These are phyloP conservation scores for Populus trichocarpa DNA, from an alignment of 441 rosid genomes.

Conservation along the genomic window DNA sequence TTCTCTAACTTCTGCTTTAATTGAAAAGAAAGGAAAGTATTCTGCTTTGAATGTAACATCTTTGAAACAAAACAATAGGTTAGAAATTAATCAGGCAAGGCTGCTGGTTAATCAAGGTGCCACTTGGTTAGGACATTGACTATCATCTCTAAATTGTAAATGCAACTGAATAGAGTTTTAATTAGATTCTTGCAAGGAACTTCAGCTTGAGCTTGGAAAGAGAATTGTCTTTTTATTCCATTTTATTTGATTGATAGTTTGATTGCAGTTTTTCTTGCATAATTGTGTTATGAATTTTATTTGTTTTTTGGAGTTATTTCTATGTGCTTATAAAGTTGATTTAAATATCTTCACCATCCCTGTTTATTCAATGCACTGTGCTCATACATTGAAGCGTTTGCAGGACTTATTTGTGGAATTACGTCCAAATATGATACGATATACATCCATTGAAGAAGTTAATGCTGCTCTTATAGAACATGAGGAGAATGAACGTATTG, in stretches of 20 bases:
- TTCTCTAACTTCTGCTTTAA: background rate
- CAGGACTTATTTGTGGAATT: constrained; percentile 95
- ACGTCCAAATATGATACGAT: constrained; percentile 84
- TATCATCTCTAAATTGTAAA: background rate
- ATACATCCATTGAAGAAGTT: constrained; percentile 75
- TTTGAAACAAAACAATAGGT: background rate
- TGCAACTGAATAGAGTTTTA: background rate
- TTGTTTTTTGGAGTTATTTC: background rate
- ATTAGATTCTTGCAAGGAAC: background rate
- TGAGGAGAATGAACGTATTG: constrained; percentile 72
- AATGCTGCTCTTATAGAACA: constrained; percentile 73
- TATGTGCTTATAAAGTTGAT: background rate
- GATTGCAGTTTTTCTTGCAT: background rate
- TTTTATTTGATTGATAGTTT: background rate
- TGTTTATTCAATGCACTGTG: background rate
- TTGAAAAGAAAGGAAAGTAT: background rate
- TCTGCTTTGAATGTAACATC: background rate
- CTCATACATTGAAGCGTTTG: constrained; percentile 28
- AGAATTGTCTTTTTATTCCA: background rate
- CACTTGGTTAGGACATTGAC: background rate
- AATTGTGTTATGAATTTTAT: background rate
- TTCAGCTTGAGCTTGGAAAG: background rate
- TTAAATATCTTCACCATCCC: background rate
- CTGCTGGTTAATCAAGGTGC: background rate
- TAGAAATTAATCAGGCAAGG: background rate